phyloP scores from a whole-genome alignment of 2,329 filamentous ascomycete genomes.

The Stenocarpella maydis region DNA sequence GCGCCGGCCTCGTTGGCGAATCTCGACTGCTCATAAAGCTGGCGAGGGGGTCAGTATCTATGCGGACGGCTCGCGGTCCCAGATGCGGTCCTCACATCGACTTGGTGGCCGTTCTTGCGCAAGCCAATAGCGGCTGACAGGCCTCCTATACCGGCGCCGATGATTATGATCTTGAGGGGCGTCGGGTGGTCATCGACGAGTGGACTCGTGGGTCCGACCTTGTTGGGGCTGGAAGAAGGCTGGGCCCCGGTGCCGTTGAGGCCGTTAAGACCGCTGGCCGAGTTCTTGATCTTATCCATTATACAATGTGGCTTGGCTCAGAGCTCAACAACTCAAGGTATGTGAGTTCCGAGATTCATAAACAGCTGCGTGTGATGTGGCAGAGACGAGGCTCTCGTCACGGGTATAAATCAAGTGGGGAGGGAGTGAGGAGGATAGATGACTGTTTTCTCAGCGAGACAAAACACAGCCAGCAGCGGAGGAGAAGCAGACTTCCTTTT shows the following conservation, averaged over 20 bases:
- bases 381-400: background rate
- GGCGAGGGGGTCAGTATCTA: background rate
- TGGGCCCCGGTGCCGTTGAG: background rate
- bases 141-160: conserved; percentile 60
- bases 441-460: background rate
- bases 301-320: background rate
- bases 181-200: conserved; percentile 31
- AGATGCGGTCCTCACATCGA: conserved; percentile 43
- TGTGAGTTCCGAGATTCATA: background rate
- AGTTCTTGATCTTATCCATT: conserved; percentile 19
- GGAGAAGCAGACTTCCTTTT: background rate
- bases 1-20: conserved; percentile 66
- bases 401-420: background rate
- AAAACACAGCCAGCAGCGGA: background rate
- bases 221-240: conserved; percentile 4
- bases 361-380: background rate
- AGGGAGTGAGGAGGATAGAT: background rate
- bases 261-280: conserved; percentile 14
- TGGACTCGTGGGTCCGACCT: conserved; percentile 28
- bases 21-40: conserved; percentile 64
- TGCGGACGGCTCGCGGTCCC: too few relatives aligned
- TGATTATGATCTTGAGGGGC: conserved; percentile 41
- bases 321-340: background rate
- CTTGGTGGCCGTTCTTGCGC: conserved; percentile 59
- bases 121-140: conserved; percentile 61